These are phyloP conservation scores for Alternaria gaisen DNA, from an alignment of 2,329 filamentous ascomycete genomes.

Conservation along the genomic window DNA sequence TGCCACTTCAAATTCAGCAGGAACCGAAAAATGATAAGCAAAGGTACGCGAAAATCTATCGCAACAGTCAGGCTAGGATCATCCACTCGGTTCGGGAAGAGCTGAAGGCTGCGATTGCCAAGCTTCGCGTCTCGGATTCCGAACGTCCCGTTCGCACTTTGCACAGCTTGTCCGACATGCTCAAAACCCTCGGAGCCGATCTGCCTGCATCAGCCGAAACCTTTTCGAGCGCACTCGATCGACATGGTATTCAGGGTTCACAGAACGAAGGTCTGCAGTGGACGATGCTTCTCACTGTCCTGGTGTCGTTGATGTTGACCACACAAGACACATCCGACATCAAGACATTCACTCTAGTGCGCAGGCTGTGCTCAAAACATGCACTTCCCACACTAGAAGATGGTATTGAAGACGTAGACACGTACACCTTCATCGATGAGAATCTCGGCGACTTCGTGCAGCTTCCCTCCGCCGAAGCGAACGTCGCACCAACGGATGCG, in stretches of 20 bases:
- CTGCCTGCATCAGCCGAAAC: conserved; percentile 14
- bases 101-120: conserved; percentile 27
- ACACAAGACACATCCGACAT: conserved; percentile 6
- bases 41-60: conserved; percentile 54
- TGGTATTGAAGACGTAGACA: conserved; percentile 36
- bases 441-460: conserved; percentile 31
- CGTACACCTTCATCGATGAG: conserved; percentile 34
- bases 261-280: conserved; percentile 30
- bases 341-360: conserved; percentile 12
- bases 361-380: conserved; percentile 20
- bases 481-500: conserved; percentile 11
- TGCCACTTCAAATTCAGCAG: conserved; percentile 20
- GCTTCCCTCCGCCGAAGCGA: conserved; percentile 5
- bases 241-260: conserved; percentile 17
- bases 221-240: conserved; percentile 22
- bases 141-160: conserved; percentile 18
- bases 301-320: conserved; percentile 25
- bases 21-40: conserved; percentile 49
- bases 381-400: conserved; percentile 32
- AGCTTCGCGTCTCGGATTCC: conserved; percentile 7
- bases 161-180: conserved; percentile 23
- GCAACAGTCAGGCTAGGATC: conserved; percentile 51
- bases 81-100: conserved; percentile 36
- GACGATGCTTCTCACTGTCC: conserved; percentile 34
- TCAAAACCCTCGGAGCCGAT: conserved; percentile 21